Conservation (phyloP, 176 grass and related monocot species). For the Secale cereale region DNA sequence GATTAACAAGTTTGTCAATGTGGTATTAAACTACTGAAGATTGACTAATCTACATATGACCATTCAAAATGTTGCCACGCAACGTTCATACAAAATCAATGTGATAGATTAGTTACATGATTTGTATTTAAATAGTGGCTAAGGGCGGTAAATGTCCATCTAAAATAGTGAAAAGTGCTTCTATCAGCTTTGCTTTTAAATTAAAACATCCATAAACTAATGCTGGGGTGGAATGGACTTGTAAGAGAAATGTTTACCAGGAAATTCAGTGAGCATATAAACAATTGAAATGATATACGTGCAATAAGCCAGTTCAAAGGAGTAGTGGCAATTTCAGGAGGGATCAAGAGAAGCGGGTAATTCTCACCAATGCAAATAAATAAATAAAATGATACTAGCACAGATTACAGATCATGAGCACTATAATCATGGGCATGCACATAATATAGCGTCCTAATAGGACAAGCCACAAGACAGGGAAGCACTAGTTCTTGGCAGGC, state of each 20-base stretch:
- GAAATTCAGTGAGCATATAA: background rate
- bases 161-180: background rate
- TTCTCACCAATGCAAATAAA: background rate
- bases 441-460: background rate
- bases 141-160: background rate
- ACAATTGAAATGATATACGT: background rate
- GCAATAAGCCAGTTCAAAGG: background rate
- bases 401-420: background rate
- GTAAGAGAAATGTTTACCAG: background rate
- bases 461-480: background rate
- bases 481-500: background rate
- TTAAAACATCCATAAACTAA: background rate
- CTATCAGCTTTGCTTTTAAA: background rate
- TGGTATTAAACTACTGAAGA: background rate
- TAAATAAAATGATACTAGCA: background rate
- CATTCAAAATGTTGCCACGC: slow-evolving; percentile 8
- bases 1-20: slow-evolving; percentile 1
- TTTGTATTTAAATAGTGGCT: background rate
- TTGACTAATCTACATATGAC: background rate
- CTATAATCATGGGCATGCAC: background rate
- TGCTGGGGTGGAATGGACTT: background rate
- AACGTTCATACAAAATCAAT: background rate
- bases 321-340: background rate
- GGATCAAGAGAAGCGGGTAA: background rate
- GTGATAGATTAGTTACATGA: background rate